Base-by-base conservation (phyloP, 2,329 filamentous ascomycete species). In the Neofusicoccum sp. region DNA sequence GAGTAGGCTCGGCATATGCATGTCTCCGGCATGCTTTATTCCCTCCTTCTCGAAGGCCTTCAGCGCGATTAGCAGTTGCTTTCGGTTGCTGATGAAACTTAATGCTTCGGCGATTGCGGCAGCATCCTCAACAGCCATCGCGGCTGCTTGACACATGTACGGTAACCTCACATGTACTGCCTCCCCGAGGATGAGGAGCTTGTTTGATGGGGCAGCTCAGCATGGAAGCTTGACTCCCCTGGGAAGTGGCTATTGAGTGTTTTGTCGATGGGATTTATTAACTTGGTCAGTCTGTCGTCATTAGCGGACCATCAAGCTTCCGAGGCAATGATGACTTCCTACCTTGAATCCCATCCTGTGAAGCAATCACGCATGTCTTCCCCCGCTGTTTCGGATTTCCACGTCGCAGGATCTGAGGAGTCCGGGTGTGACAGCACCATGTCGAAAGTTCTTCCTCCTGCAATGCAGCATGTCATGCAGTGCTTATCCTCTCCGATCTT, bases 121-220 rank as follows among this genome's bases (percentile, higher is more conserved):
- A 0, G 86, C 87, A 58, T 89, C 87, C 68, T 90, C 87, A 0
- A 89, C 76, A 0, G 84, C 83, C 3, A 82, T 85, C 66, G 88
- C 88, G 14, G 87, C 87, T 0, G 87, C 68, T 49, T 67, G 63
- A 1, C 60, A 63, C 65, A 68, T 65, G 59, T 67, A 69, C 1
- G 66, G 67, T 6, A 69, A 60, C 65, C 66, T 68, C 1, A 64
- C 40, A 54, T 68, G 67, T 14, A 65, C 65, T 3, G 67, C 67
- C 44, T 68, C 67, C 6, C 67, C 67, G 5, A 68, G 58, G 6
- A 67, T 61, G 6, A 66, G 11, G 2, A 68, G 34, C 14, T 68
- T 66, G 8, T 48, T 43, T 6, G 49, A 58, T 1, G 61, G 26
- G 3, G 60, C 61, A n/a, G 66, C 38, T 66, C 67, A 69, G 5